Evolutionary conservation across 441 rosid species (phyloP).

Genomic region (Omphalea diandra): DNA sequence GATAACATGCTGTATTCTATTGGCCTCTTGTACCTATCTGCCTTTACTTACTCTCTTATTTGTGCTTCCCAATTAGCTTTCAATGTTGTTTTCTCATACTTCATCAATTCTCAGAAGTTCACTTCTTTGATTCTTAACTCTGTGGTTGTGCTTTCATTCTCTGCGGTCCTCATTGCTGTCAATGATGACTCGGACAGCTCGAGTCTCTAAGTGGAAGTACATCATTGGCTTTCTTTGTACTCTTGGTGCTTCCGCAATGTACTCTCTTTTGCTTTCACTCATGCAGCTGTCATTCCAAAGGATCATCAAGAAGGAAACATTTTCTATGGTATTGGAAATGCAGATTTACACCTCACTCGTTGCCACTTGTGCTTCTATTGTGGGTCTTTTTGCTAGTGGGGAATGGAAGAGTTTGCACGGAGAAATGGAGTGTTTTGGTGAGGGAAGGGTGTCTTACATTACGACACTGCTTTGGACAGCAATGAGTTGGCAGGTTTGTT

Average conservation of each 20-base stretch:
- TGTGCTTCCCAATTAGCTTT: conserved; percentile 85
- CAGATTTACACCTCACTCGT: conserved; percentile 71
- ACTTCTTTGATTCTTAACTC: conserved; percentile 72
- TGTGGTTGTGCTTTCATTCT: conserved; percentile 64
- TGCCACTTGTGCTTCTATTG: conserved; percentile 48
- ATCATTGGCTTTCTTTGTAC: conserved; percentile 61
- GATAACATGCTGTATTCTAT: conserved; percentile 75
- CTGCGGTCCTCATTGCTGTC: conserved; percentile 70
- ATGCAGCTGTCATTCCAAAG: conserved; percentile 81
- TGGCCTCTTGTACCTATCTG: conserved; percentile 82
- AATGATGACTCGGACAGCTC: conserved; percentile 62
- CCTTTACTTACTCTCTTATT: conserved; percentile 87
- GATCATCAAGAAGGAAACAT: conserved; percentile 63
- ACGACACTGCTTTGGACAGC: conserved; percentile 69
- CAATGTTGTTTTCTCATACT: conserved; percentile 76
- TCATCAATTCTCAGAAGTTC: conserved; percentile 82
- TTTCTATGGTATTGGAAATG: conserved; percentile 72
- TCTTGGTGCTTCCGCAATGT: conserved; percentile 68
- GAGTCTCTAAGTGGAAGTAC: conserved; percentile 55
- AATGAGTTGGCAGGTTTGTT: conserved; percentile 78
- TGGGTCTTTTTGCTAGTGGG: conserved; percentile 76
- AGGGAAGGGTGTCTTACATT: conserved; percentile 62
- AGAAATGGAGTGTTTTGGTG: conserved; percentile 59
- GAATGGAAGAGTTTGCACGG: conserved; percentile 81
- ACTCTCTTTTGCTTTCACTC: conserved; percentile 80